Base-by-base conservation (phyloP, 805 yeast species). In the Yarrowia sp. region DNA sequence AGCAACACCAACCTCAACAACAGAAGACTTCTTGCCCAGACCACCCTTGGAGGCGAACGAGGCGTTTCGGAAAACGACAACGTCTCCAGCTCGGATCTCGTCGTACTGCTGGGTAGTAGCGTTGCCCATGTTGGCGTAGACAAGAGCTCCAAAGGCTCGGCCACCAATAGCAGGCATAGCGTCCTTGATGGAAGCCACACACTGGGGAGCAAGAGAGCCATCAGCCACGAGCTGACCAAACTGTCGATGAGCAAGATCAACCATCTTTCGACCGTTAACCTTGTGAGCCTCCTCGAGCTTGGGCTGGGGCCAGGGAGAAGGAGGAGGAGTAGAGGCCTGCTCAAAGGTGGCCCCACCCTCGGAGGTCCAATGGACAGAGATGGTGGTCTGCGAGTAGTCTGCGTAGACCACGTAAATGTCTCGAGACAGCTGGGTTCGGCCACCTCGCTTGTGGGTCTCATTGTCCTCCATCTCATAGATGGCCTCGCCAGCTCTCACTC, bases 11-110 rank as follows among this genome's bases (percentile, higher is more conserved):
- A 96, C 96, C 15, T 87, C 81, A 7, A 83, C 84, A n/a, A 82
- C 76, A 1, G 82, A 73, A 24, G 87, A 84, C 78, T 89, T 88
- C 73, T 82, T 85, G 66, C 82, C 85, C 44, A 87, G 74, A 40
- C 85, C 82, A 6, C 82, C 81, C 65, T 83, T 83, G 8, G 87
- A 85, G 70, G 84, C 86, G 78, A 94, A 93, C 69, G 84, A 84
- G 8, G 92, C 97, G 68, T 86, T 86, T 73, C 87, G 85, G 70
- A 92, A 84, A 64, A 92, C 90, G 49, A 92, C 77, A 10, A 94
- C 82, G 76, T 95, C 98, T 69, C 99, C 99, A 0, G 96, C 88
- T 58, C 84, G 82, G 67, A 92, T 84, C 47, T 86, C 89, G 67
- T 86, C 92, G 38, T 78, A 73, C 71, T 84, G 86, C 15, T 82